Evolutionary conservation across 169 alveolate species (phyloP), one percentile per base, ranked within the genome.

Genomic region (Fabrea salina): DNA sequence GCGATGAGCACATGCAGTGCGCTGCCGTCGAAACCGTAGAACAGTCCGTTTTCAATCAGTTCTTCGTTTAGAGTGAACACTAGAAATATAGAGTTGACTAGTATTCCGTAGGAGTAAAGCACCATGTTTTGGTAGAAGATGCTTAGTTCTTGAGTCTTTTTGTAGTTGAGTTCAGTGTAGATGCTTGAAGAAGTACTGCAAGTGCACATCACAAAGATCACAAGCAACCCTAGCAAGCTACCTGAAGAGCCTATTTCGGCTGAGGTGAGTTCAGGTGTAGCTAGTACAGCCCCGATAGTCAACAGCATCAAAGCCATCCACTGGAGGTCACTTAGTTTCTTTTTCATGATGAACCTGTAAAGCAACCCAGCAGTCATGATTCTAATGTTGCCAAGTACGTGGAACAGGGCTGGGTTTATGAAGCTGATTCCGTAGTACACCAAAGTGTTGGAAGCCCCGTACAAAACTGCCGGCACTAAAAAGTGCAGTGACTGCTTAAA

Each of bases 361-460:
- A 67, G 59, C 1, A 67, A n/a, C 7, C 78, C 78, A 8, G 78
- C 59, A 40, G 59, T 67, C 1, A 67, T n/a, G 2, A 67, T 67
- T 13, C 78, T n/a, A 40, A 43, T 37, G 44, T 67, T 67, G 8
- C 78, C 78, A 43, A 67, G 44, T n/a, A 67, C 78, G 4, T 67
- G 78, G 37, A 43, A 67, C 11, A 67, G 33, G 27, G 78, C 78
- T n/a, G 78, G 78, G 59, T 67, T 43, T 6, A 67, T 67, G 59
- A 41, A 67, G 22, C 32, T n/a, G 61, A 67, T 40, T 8, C 78
- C 59, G 13, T 8, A n/a, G 39, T 41, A 67, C 2, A 67, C 78
- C 30, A 67, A 19, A n/a, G 59, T 67, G 27, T 67, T 67, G n/a
- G 78, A 67, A 11, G 39, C 1, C 8, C 43, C 78, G 32, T 67